A percentile compares a stretch with the other conserved stretches of the same genome.
These are phyloP conservation scores for Arthrocladium fulminans DNA, from an alignment of 2,329 filamentous ascomycete genomes.

Conservation along the genomic window DNA sequence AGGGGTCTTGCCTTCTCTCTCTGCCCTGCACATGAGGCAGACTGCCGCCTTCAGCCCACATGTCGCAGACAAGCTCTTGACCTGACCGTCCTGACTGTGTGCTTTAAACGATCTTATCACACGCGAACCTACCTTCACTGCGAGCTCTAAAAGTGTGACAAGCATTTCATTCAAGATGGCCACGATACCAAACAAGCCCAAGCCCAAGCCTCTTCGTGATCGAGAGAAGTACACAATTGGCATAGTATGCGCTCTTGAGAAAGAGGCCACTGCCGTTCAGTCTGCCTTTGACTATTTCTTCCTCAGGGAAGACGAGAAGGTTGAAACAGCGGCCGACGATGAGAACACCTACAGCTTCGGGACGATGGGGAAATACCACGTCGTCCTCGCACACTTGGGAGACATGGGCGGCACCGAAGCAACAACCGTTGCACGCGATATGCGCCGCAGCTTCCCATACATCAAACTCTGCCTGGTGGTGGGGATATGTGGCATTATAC, in stretches of 20 bases:
- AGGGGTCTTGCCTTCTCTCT: too few species aligned
- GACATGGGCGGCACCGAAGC: constrained; percentile 24
- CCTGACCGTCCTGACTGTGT: too few species aligned
- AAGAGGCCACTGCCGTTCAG: constrained; percentile 26
- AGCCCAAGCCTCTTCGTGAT: background rate
- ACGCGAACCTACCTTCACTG: too few species aligned
- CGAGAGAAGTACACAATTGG: constrained; percentile 1
- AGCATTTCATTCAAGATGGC: background rate
- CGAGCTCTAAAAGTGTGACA: too few species aligned
- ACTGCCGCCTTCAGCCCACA: too few species aligned
- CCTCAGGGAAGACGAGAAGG: constrained; percentile 19
- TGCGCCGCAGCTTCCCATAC: constrained; percentile 29
- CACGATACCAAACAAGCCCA: background rate
- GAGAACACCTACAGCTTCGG: constrained; percentile 26
- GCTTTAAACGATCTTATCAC: too few species aligned
- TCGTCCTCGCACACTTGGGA: constrained; percentile 27
- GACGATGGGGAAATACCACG: constrained; percentile 24
- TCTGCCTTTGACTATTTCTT: constrained; percentile 11
- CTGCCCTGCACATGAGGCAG: too few species aligned
- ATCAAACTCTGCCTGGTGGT: constrained; percentile 31
- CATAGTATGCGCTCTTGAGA: background rate
- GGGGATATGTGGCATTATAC: constrained; percentile 36
- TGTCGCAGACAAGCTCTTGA: too few species aligned
- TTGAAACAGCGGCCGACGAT: constrained; percentile 25
- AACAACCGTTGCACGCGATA: constrained; percentile 19